Percentiles rank a stretch among this genome's conserved stretches.
These are phyloP conservation scores for Huntiella decipiens DNA, from an alignment of 2,329 filamentous ascomycete species.

Conservation along the genomic window DNA sequence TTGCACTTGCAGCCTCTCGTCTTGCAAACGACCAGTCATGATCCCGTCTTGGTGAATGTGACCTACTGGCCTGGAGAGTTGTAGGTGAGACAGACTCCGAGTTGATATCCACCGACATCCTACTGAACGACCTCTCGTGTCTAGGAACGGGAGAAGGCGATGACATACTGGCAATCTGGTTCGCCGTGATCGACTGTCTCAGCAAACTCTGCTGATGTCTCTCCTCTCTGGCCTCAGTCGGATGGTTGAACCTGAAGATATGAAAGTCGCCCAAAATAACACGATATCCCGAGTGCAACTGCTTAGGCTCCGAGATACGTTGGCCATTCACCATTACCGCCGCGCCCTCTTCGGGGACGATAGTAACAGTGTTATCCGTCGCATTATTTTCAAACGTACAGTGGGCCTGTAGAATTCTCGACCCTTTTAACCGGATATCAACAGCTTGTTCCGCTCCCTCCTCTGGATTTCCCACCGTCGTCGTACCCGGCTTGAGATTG, in stretches of 20 bases:
- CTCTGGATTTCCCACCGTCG: constrained; percentile 86
- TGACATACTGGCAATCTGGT: constrained; percentile 34
- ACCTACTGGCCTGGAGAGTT: constrained; percentile 30
- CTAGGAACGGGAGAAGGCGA: constrained; percentile 4
- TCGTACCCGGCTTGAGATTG: constrained; percentile 89
- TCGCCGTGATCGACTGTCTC: constrained; percentile 50
- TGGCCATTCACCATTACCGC: constrained; percentile 97
- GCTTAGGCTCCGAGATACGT: constrained; percentile 66
- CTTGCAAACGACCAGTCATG: constrained; percentile 91
- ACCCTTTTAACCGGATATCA: constrained; percentile 86
- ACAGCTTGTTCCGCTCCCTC: constrained; percentile 54
- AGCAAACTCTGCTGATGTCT: constrained; percentile 50
- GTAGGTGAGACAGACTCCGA: constrained; percentile 20
- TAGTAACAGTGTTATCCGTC: constrained; percentile 74
- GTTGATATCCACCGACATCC: constrained; percentile 53
- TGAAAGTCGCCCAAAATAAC: constrained; percentile 96
- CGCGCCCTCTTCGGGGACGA: constrained; percentile 76
- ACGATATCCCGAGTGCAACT: constrained; percentile 78
- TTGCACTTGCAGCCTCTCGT: constrained; percentile 77
- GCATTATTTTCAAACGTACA: constrained; percentile 87
- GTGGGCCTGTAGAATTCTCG: constrained; percentile 79
- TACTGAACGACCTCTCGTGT: constrained; percentile 68
- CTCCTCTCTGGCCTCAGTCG: constrained; percentile 85
- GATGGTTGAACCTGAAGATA: constrained; percentile 96
- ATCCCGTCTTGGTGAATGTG: constrained; percentile 61